A percentile compares a stretch with the other conserved stretches of the same genome.
These are phyloP conservation scores for Yarrowia galli DNA, from an alignment of 1,139 yeast species.

Conservation along the genomic window DNA sequence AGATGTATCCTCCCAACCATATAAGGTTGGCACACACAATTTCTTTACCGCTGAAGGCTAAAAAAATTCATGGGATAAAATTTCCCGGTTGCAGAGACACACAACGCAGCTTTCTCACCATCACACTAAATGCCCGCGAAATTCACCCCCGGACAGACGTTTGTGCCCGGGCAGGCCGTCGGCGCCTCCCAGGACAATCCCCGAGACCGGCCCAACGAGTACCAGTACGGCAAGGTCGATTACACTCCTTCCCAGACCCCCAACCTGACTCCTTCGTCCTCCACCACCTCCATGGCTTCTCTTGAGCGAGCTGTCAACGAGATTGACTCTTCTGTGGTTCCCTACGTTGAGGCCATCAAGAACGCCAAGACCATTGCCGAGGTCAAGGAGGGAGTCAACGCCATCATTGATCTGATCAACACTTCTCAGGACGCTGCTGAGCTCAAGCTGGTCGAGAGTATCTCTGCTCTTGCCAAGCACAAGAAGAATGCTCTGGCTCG, in stretches of 20 bases:
- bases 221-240: conserved; percentile 21
- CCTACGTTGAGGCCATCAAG: conserved; percentile 62
- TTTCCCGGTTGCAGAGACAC: neutral
- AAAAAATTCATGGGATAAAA: conserved; percentile 16
- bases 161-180: conserved; percentile 21
- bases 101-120: neutral
- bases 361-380: conserved; percentile 68
- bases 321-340: conserved; percentile 74
- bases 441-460: conserved; percentile 70
- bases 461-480: conserved; percentile 71
- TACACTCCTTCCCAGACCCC: conserved; percentile 43
- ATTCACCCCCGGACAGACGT: conserved; percentile 36
- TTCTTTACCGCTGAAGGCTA: neutral
- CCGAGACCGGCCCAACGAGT: conserved; percentile 36
- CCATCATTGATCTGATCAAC: conserved; percentile 59
- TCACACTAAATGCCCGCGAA: conserved; percentile 18
- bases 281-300: conserved; percentile 75
- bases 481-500: conserved; percentile 77
- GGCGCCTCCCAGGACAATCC: conserved; percentile 20
- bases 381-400: conserved; percentile 66
- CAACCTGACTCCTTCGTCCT: conserved; percentile 49
- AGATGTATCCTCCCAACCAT: conserved; percentile 1
- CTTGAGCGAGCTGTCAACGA: conserved; percentile 75
- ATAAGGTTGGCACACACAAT: neutral
- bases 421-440: conserved; percentile 60